Conservation (phyloP, 257 asterid genomes). For the Paraleonurus japonicus region DNA sequence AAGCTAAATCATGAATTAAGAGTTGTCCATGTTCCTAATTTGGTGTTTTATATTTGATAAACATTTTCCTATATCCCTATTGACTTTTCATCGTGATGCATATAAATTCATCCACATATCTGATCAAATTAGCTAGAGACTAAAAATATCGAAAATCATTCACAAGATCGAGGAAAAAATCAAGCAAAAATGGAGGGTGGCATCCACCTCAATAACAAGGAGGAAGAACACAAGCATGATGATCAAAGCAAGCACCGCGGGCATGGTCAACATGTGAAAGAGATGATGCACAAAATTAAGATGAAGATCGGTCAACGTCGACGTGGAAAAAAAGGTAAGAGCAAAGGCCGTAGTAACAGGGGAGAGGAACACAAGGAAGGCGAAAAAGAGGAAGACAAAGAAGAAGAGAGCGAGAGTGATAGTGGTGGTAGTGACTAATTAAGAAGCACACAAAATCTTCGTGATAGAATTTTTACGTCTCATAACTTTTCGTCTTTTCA, state of each 20-base stretch:
- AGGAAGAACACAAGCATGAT: neutral
- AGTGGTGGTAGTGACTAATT: neutral
- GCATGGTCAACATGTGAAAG: neutral
- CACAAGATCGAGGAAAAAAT: neutral
- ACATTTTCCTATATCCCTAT: neutral
- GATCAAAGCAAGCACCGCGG: neutral
- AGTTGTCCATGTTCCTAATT: neutral
- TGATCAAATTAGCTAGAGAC: neutral
- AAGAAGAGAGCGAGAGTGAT: neutral
- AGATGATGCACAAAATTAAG: neutral
- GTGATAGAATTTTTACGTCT: too few relatives aligned
- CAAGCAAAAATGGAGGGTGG: neutral
- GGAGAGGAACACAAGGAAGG: neutral
- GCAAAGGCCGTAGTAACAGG: neutral
- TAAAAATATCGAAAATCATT: neutral
- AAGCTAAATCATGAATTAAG: neutral
- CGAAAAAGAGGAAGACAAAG: neutral
- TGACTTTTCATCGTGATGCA: neutral
- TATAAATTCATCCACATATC: neutral
- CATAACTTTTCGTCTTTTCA: too few relatives aligned
- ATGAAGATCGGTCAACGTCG: neutral
- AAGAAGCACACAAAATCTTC: too few relatives aligned
- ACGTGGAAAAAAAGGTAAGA: neutral
- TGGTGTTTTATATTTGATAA: neutral
- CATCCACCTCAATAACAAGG: neutral